Evolutionary conservation across 805 yeast genomes (phyloP), one percentile per base, ranked within the genome.

Genomic region (Grigorovia jiainica): DNA sequence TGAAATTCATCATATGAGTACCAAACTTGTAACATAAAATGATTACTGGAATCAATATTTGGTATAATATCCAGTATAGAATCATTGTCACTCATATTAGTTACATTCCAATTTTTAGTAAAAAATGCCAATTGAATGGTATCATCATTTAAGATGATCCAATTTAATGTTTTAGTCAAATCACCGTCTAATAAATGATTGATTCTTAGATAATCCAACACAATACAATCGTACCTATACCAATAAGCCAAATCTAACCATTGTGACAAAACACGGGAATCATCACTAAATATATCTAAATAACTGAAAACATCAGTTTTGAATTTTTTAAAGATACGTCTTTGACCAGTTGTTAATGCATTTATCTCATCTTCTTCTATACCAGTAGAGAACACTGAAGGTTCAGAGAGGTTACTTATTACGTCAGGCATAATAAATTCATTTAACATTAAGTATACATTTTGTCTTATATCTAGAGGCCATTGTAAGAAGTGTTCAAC

Each of bases 221-320:
- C 46, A n/a, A 61, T 45, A 11, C 54, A 42, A 43, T 61, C 65
- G 40, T 54, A 59, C 15, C 58, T 39, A 16, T 60, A 38, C 57
- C 60, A 55, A 2, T 48, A 33, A 3, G 56, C 43, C 40, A 49
- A 53, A 5, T 45, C 45, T 4, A 57, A 37, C 63, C 64, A 61
- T 11, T 43, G 23, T 11, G 42, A 44, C 3, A 57, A 39, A 17
- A 57, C 39, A 5, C 43, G 43, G 2, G 53, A 53, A n/a, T 48
- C 35, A 36, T 57, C 51, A 32, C 51, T 57, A 43, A 57, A 60
- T 16, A 54, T 46, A 10, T 45, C 47, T 10, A 58, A 38, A 42
- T 50, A 57, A 10, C n/a, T 27, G 15, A 27, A 27, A 27, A 13
- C n/a, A 2, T 4, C 15, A 10, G 50, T 44, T 7, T 48, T 38